Base-by-base conservation (phyloP, 768 basidiomycete genomes). In the Floccularia luteovirens region DNA sequence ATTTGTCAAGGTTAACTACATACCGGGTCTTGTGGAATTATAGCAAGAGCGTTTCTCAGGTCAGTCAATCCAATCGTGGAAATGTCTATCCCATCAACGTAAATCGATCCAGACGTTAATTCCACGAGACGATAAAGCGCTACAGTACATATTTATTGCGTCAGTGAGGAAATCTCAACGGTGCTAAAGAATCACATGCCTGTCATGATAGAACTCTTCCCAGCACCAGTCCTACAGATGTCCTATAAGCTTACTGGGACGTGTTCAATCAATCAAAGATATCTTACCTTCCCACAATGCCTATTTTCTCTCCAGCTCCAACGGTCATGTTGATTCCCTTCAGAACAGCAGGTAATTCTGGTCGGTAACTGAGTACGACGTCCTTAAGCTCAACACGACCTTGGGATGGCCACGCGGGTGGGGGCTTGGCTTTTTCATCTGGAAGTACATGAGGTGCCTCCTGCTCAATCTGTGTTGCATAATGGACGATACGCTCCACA, bases 191-290 rank as follows among this genome's bases (percentile, higher is more conserved):
- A n/a, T n/a, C 25, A 43, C 53, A 63, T 31, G 82, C 68, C 47
- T 65, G 82, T 82, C 84, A 94, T 86, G 43, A 97, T 83, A 1
- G 86, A 86, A 13, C 83, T 86, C 60, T 94, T 90, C 27, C 90
- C 90, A 0, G 90, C 90, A 36, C 90, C 90, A 13, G 90, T 91
- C 50, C 77, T 75, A 45, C 33, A 31, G 24, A 30, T 12, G 24
- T 30, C 8, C 27, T 8, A 10, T 30, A 14, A 30, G 27, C 27
- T n/a, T n/a, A n/a, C n/a, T n/a, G 14, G 14, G 27, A 30, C 8
- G 10, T 30, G 36, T 14, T 36, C 24, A n/a, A 11, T 39, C 31
- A 38, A 38, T 44, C 7, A 39, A 16, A 16, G 10, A 22, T 2
- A 32, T 39, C 32, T 24, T 45, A 60, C 68, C 68, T 60, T 46